Conservation (phyloP, 2,329 filamentous ascomycete genomes). For the Aspergillus niger region DNA sequence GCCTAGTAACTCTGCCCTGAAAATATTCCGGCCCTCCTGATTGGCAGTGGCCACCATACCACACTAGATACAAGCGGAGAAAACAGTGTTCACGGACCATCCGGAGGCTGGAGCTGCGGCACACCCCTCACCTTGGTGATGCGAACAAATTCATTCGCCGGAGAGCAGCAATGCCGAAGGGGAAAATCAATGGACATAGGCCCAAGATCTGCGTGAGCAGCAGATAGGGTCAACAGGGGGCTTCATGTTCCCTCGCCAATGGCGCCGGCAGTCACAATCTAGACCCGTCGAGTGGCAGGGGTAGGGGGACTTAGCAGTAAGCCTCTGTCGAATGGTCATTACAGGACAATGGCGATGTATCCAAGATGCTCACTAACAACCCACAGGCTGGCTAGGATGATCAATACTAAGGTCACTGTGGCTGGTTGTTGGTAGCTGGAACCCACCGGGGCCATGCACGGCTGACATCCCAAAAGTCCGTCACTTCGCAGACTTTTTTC, state of each 20-base stretch:
- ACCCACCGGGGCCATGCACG: slow-evolving; percentile 11
- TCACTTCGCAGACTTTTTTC: neutral
- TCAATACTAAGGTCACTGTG: slow-evolving; percentile 3
- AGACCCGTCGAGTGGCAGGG: slow-evolving; percentile 2
- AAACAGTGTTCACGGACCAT: neutral
- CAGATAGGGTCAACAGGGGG: neutral
- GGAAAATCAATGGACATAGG: neutral
- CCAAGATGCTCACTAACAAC: slow-evolving; percentile 12
- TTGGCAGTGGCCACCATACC: neutral
- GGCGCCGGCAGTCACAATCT: slow-evolving; percentile 7
- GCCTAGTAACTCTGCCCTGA: neutral
- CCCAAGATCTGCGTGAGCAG: neutral
- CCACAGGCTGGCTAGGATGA: slow-evolving; percentile 7
- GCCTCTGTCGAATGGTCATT: slow-evolving; percentile 5
- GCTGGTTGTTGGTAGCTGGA: neutral
- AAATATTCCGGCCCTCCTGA: neutral
- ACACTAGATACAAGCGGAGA: neutral
- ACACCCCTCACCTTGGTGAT: neutral
- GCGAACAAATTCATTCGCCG: neutral
- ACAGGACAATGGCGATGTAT: slow-evolving; percentile 1
- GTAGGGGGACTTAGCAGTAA: neutral
- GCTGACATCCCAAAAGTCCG: slow-evolving; percentile 11
- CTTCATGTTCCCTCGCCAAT: neutral
- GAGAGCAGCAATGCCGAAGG: neutral
- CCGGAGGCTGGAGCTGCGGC: neutral